phyloP scores from a whole-genome alignment of 208 protist genomes.

The Trypanosoma congolense region DNA sequence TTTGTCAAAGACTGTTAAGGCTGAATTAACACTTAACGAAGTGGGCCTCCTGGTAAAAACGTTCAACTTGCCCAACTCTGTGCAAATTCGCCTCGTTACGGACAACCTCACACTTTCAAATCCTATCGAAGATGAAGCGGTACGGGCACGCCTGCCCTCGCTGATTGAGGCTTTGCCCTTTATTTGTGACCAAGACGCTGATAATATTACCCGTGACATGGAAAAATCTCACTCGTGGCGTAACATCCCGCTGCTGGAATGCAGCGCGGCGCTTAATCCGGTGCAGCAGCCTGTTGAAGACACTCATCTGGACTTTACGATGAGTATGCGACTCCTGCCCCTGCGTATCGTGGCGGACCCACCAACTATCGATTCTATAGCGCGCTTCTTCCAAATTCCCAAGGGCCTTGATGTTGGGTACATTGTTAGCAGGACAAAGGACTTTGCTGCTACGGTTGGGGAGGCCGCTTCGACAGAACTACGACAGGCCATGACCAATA shows the following conservation, averaged over 20 bases:
- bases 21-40: conserved; percentile 49
- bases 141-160: conserved; percentile 17
- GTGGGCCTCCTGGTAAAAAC: conserved; percentile 31
- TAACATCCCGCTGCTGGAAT: conserved; percentile 45
- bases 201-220: conserved; percentile 7
- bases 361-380: conserved; percentile 42
- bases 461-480: conserved; percentile 61
- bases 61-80: conserved; percentile 58
- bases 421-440: conserved; percentile 36
- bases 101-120: conserved; percentile 75
- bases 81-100: conserved; percentile 47
- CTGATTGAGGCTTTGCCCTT: conserved; percentile 33
- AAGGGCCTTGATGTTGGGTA: conserved; percentile 48
- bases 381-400: conserved; percentile 63
- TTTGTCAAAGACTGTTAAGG: conserved; percentile 37
- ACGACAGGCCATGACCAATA: conserved; percentile 43
- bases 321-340: conserved; percentile 66
- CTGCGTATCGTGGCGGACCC: conserved; percentile 74
- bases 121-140: conserved; percentile 22
- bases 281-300: conserved; percentile 59
- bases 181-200: conserved; percentile 13
- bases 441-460: conserved; percentile 46
- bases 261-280: conserved; percentile 54
- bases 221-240: conserved; percentile 14
- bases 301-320: conserved; percentile 56